phyloP scores from a whole-genome alignment of 441 rosid species.

The Pelargonium cotyledonis region DNA sequence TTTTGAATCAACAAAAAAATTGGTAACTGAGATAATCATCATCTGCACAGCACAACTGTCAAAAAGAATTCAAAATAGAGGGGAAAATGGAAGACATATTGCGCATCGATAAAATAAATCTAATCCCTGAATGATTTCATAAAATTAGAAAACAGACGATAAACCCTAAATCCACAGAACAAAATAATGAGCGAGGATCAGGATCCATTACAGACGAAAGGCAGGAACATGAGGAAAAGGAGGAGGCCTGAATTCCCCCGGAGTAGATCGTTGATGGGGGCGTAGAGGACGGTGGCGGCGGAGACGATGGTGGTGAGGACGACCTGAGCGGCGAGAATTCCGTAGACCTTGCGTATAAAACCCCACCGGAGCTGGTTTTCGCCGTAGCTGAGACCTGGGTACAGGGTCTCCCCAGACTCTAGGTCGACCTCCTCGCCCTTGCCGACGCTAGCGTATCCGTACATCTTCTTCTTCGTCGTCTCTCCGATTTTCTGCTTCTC shows the following conservation, averaged over 20 bases:
- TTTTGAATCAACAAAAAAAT: too few species aligned
- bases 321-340: constrained; percentile 71
- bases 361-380: constrained; percentile 94
- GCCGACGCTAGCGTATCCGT: constrained; percentile 48
- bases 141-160: too few species aligned
- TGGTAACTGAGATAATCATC: too few species aligned
- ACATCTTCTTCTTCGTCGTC: too few species aligned
- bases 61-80: too few species aligned
- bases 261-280: constrained; percentile 67
- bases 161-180: too few species aligned
- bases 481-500: too few species aligned
- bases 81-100: too few species aligned
- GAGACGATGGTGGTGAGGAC: constrained; percentile 74
- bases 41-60: too few species aligned
- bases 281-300: constrained; percentile 50
- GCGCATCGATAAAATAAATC: too few species aligned
- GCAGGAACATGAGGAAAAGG: constrained; percentile 60
- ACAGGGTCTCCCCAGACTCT: constrained; percentile 64
- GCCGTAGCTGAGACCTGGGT: constrained; percentile 67
- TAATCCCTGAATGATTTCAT: too few species aligned
- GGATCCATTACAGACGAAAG: constrained; percentile 52
- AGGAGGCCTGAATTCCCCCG: constrained; percentile 64
- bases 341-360: constrained; percentile 80
- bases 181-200: not conserved
- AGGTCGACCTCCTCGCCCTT: constrained; percentile 43